Evolutionary conservation across 345 rosid species (phyloP).

Genomic region (Brassica carinata): DNA sequence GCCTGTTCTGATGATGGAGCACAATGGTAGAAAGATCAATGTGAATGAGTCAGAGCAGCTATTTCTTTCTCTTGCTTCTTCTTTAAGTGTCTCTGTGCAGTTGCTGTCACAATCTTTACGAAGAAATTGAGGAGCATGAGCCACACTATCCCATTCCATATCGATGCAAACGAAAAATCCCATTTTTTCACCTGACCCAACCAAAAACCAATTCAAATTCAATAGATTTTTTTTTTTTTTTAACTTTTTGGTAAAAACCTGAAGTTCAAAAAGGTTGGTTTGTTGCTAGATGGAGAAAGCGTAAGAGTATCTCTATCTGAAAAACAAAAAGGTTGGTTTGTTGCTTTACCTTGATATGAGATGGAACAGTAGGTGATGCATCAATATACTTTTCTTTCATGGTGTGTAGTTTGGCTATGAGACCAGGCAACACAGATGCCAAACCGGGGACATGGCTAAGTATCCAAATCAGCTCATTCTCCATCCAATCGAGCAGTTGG

Average conservation of each 20-base stretch:
- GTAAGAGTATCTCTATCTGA: no score
- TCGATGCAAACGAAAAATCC: slow-evolving; percentile 74
- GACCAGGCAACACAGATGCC: slow-evolving; percentile 59
- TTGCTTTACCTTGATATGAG: slow-evolving; percentile 59
- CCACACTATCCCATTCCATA: slow-evolving; percentile 94
- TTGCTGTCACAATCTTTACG: slow-evolving; percentile 72
- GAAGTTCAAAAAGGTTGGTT: no score
- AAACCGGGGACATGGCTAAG: slow-evolving; percentile 82
- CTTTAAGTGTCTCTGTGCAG: slow-evolving; percentile 75
- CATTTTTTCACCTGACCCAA: slow-evolving; percentile 64
- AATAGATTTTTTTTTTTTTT: no score
- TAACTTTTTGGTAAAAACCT: no score
- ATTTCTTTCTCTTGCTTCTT: slow-evolving; percentile 77
- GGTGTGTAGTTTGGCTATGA: slow-evolving; percentile 58
- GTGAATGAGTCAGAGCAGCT: slow-evolving; percentile 44
- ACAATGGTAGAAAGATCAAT: slow-evolving; percentile 32
- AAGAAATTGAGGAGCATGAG: slow-evolving; percentile 91
- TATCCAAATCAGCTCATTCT: slow-evolving; percentile 85
- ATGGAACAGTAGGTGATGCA: slow-evolving; percentile 50
- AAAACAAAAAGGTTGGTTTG: not conserved
- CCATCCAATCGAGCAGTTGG: slow-evolving; percentile 96
- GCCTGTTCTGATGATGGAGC: slow-evolving; percentile 24
- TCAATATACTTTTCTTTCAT: slow-evolving; percentile 69
- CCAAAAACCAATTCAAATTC: no score
- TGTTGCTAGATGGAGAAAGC: no score